A percentile compares a stretch with the other conserved stretches of the same genome.
These are phyloP conservation scores for Trypanosoma cruzi DNA, from an alignment of 208 protist species.

Conservation along the genomic window DNA sequence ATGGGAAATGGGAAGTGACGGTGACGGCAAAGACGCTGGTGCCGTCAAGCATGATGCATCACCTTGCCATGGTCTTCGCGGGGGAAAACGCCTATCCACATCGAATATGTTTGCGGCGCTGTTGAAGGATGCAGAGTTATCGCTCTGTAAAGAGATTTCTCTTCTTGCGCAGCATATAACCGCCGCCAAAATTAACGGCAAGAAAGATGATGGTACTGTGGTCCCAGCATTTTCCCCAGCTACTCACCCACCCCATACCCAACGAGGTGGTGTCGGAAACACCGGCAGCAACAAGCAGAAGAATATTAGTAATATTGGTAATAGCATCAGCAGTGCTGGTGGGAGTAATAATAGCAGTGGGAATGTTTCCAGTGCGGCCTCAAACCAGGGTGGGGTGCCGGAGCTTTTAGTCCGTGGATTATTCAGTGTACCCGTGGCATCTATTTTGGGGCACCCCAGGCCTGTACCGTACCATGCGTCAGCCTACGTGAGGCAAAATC, in stretches of 20 bases:
- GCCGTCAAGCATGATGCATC: neutral
- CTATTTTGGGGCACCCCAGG: neutral
- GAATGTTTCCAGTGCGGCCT: neutral
- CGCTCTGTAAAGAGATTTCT: slow-evolving; percentile 22
- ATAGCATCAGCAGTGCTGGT: neutral
- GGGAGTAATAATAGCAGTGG: neutral
- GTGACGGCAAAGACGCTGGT: slow-evolving; percentile 18
- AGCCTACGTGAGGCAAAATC: slow-evolving; percentile 44
- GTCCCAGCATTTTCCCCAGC: neutral
- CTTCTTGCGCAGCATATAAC: slow-evolving; percentile 10
- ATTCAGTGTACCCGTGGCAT: slow-evolving; percentile 9
- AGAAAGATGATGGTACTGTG: neutral
- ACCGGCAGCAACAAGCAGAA: neutral
- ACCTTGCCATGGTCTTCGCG: neutral
- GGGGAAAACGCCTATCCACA: neutral
- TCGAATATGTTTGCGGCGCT: slow-evolving; percentile 10
- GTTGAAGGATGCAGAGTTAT: slow-evolving; percentile 16
- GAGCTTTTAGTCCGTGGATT: slow-evolving; percentile 16
- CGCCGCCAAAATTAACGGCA: neutral
- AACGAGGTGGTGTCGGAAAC: neutral
- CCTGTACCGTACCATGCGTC: neutral
- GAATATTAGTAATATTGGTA: slow-evolving; percentile 4
- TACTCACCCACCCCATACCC: neutral
- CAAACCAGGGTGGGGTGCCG: neutral
- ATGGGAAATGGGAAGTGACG: slow-evolving; percentile 32